phyloP scores from a whole-genome alignment of 441 rosid genomes.

The Flueggea neowawraea region DNA sequence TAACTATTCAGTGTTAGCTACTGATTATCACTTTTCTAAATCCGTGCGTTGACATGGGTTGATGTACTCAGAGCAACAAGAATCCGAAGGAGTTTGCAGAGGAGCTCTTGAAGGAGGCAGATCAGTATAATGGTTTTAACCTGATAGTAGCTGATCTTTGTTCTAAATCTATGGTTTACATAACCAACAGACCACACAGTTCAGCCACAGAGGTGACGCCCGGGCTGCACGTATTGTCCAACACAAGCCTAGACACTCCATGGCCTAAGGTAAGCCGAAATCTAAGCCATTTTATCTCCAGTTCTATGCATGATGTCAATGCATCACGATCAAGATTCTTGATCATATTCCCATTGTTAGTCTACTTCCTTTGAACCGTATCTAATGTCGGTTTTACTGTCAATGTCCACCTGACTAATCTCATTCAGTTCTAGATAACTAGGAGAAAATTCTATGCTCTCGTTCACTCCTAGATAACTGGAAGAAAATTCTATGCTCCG shows the following conservation, averaged over 20 bases:
- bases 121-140: constrained; percentile 72
- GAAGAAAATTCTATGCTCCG: no score
- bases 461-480: no score
- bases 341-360: no score
- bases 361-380: no score
- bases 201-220: constrained; percentile 52
- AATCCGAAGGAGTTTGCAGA: constrained; percentile 59
- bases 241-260: constrained; percentile 74
- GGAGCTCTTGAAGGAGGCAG: constrained; percentile 42
- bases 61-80: constrained; percentile 51
- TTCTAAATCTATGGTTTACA: constrained; percentile 56
- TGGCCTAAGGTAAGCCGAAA: constrained; percentile 67
- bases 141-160: constrained; percentile 45
- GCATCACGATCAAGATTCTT: no score
- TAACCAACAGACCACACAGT: constrained; percentile 53
- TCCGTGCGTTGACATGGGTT: neutral
- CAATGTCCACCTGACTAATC: no score
- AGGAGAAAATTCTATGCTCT: no score
- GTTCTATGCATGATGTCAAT: neutral
- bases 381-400: no score
- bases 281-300: neutral
- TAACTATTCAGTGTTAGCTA: no score
- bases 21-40: neutral
- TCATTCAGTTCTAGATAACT: no score
- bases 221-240: constrained; percentile 77